Percentiles rank a stretch among this genome's conserved stretches.
phyloP scores from a whole-genome alignment of 73 alveolate species.

The Tetrahymena thermophila region DNA sequence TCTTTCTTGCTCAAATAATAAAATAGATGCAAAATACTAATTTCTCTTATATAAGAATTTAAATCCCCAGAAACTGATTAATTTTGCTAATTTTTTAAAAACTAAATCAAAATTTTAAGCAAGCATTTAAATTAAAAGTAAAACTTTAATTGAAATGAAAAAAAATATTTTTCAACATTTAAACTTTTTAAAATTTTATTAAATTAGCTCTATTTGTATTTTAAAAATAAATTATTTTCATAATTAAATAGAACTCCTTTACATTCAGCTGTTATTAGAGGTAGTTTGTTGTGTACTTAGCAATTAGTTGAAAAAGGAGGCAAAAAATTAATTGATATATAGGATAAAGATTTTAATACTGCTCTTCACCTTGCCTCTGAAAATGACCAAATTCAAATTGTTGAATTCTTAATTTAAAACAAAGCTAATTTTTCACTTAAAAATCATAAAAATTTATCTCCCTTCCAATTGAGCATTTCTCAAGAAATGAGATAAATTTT shows the following conservation, averaged over 20 bases:
- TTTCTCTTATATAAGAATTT: neutral
- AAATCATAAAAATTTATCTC: slow-evolving; percentile 10
- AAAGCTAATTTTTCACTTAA: slow-evolving; percentile 19
- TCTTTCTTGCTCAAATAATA: too few species aligned
- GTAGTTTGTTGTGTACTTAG: slow-evolving; percentile 2
- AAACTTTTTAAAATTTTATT: too few species aligned
- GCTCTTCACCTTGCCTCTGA: slow-evolving; percentile 40
- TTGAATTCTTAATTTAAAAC: slow-evolving; percentile 14
- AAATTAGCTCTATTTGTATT: too few species aligned
- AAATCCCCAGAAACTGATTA: too few species aligned
- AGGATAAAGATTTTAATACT: slow-evolving; percentile 29
- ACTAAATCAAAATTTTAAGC: too few species aligned
- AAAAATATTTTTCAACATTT: too few species aligned
- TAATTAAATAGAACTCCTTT: slow-evolving; percentile 61
- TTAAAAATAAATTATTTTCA: neutral
- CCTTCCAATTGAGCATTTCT: slow-evolving; percentile 11
- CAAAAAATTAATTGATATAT: neutral
- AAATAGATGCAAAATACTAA: neutral
- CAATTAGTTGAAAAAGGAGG: slow-evolving; percentile 13
- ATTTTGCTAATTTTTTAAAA: too few species aligned
- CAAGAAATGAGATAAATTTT: slow-evolving; percentile 6
- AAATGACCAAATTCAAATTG: slow-evolving; percentile 7
- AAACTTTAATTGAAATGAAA: too few species aligned
- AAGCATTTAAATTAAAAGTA: too few species aligned
- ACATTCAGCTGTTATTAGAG: slow-evolving; percentile 43